phyloP scores from a whole-genome alignment of 345 rosid species.

The Acer yangbiense region DNA sequence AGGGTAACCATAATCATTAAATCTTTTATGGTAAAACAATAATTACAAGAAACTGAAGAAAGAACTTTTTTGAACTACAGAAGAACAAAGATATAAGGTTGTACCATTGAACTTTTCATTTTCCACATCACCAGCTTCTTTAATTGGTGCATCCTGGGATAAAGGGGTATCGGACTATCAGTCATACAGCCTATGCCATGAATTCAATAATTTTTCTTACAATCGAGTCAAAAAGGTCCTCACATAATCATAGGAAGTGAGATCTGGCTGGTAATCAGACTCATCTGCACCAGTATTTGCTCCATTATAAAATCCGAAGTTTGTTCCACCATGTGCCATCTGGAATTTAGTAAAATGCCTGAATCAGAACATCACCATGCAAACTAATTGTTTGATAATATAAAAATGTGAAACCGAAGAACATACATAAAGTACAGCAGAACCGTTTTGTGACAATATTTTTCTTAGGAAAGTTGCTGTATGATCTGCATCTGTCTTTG shows the following conservation, averaged over 20 bases:
- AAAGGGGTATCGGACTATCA: constrained; percentile 15
- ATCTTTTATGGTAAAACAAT: background rate
- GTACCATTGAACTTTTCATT: constrained; percentile 78
- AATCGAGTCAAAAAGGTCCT: constrained; percentile 21
- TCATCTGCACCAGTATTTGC: constrained; percentile 76
- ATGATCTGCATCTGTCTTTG: constrained; percentile 60
- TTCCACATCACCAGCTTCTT: constrained; percentile 84
- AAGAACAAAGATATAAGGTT: constrained; percentile 18
- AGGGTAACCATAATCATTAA: background rate
- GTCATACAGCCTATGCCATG: constrained; percentile 12
- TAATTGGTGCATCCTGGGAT: constrained; percentile 90
- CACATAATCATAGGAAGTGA: constrained; percentile 96
- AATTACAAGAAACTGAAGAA: background rate
- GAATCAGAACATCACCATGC: constrained; percentile 11
- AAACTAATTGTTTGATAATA: constrained; percentile 11
- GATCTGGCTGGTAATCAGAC: constrained; percentile 83
- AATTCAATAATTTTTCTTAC: background rate
- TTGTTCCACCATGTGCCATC: constrained; percentile 99
- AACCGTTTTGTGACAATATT: constrained; percentile 74
- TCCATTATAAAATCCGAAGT: constrained; percentile 94
- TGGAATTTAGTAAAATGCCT: constrained; percentile 27
- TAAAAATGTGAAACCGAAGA: constrained; percentile 7
- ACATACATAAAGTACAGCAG: constrained; percentile 94
- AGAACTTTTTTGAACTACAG: background rate
- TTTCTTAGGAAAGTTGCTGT: constrained; percentile 77